Conservation (phyloP, 768 basidiomycete genomes). For the Agrocybe praecox region DNA sequence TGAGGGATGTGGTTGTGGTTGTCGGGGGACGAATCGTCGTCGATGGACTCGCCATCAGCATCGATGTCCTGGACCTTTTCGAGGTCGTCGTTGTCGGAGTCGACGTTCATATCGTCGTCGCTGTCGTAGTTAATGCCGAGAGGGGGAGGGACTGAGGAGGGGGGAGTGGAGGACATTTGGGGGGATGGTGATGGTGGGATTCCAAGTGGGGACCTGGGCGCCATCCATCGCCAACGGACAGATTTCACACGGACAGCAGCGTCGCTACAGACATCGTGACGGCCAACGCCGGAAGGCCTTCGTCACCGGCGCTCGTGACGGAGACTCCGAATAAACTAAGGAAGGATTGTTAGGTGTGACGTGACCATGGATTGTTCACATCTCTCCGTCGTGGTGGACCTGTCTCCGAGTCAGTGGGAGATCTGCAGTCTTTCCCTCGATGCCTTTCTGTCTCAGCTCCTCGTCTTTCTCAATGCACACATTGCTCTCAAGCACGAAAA, state of each 20-base stretch:
- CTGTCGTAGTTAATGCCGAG: constrained; percentile 63
- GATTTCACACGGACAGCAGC: constrained; percentile 57
- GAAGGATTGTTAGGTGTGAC: constrained; percentile 22
- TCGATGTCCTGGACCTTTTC: constrained; percentile 57
- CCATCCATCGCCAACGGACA: constrained; percentile 57
- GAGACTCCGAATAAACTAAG: constrained; percentile 50
- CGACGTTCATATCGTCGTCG: constrained; percentile 72
- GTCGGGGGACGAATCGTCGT: constrained; percentile 48
- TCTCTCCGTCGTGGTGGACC: constrained; percentile 83
- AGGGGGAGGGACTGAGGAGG: constrained; percentile 35
- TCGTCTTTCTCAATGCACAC: constrained; percentile 93
- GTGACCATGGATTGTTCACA: constrained; percentile 43
- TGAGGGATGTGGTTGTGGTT: constrained; percentile 30
- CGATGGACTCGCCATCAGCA: constrained; percentile 64
- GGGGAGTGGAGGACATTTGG: constrained; percentile 29
- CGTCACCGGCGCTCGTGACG: constrained; percentile 61
- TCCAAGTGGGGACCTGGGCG: constrained; percentile 45
- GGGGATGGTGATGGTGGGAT: constrained; percentile 37
- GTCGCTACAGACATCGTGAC: constrained; percentile 59
- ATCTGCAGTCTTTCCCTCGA: constrained; percentile 59
- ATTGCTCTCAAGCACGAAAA: constrained; percentile 92
- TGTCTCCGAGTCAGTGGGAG: constrained; percentile 88
- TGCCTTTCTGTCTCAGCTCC: constrained; percentile 79
- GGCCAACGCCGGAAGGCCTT: constrained; percentile 61
- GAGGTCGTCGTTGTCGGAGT: constrained; percentile 59